Evolutionary conservation across 2,329 filamentous ascomycete genomes (phyloP), one percentile per base, ranked within the genome.

Genomic region (Ascochyta rabiei): DNA sequence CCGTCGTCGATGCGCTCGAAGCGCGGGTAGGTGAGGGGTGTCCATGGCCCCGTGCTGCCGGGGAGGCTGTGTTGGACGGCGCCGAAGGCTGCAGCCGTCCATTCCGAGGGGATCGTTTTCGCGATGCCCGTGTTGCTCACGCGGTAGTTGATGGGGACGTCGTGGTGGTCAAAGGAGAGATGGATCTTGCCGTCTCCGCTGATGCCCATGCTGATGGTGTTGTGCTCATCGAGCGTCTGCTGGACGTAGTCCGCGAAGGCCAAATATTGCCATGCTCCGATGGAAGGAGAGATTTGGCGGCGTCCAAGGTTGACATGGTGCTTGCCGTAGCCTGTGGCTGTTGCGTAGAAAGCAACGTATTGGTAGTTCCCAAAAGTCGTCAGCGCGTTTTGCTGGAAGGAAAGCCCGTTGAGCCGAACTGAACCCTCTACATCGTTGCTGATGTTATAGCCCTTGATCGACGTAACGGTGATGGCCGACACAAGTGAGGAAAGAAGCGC

Each of bases 121-220:
- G 71, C 71, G 24, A 74, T 65, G 23, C 69, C 71, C 7, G 61
- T 48, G 12, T 56, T 69, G 41, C 68, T 71, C 7, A 66, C 70
- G 15, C 71, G 70, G 51, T 74, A 74, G 41, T 74, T 74, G 42
- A 74, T 64, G 2, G 70, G 70, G 1, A 73, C 70, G 31, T 74
- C 71, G 53, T 83, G 80, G 56, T 82, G 81, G 49, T 83, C 81
- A 58, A 81, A 83, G 7, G 79, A 80, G 4, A 83, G 64, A 55
- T 83, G 81, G 21, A 83, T 81, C n/a, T 78, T 82, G 39, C 81
- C 81, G 55, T 83, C 81, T 1, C 77, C 79, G 39, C 76, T 81
- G 38, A 82, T 78, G 2, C 81, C 81, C 58, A 83, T 74, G 64
- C 81, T 81, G 40, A 82, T 79, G 3, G 80, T 82, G 55, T 83